Evolutionary conservation across 257 asterid genomes (phyloP), one percentile per base, ranked within the genome.

Genomic region (Solanum verrucosum): DNA sequence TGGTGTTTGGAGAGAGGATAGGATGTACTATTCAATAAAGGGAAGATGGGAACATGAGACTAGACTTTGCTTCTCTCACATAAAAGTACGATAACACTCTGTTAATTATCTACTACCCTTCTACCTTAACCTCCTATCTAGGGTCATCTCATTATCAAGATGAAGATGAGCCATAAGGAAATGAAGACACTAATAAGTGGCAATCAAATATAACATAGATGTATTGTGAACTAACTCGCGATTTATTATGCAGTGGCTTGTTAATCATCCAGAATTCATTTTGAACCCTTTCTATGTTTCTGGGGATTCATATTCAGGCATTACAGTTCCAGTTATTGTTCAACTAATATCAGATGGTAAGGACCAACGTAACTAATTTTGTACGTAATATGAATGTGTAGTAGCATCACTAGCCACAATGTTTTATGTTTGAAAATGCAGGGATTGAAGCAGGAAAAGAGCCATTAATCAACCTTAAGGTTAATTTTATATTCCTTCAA

Each of bases 281-380:
- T 88, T 65, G 10, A 89, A 91, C 86, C 92, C 88, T 1, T 25
- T 91, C 5, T 92, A 90, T 49, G 44, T 93, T 29, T 88, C 67
- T 14, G 95, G 95, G 38, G 93, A 91, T 34, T 93, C 94, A 3
- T 93, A 91, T 63, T 92, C 88, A 7, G 95, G 90, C 13, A 78
- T 74, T 71, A n/a, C 88, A 9, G 25, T 86, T 73, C 94, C 95
- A 7, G 49, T 90, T 25, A 20, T 91, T n/a, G 89, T 79, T n/a
- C 78, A 27, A 56, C 78, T 88, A 49, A 91, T 93, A 85, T 68
- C 87, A 3, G 6, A 86, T 86, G 93, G 95, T 90, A 42, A 29
- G 11, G 11, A 65, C 10, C 33, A 56, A 6, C 44, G 3, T 38
- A 38, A 42, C 18, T 15, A 38, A 31, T 84, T 3, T 59, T 59